Evolutionary conservation across 352 stramenopile species (phyloP).

Genomic region (Halophytophthora polymorphica): DNA sequence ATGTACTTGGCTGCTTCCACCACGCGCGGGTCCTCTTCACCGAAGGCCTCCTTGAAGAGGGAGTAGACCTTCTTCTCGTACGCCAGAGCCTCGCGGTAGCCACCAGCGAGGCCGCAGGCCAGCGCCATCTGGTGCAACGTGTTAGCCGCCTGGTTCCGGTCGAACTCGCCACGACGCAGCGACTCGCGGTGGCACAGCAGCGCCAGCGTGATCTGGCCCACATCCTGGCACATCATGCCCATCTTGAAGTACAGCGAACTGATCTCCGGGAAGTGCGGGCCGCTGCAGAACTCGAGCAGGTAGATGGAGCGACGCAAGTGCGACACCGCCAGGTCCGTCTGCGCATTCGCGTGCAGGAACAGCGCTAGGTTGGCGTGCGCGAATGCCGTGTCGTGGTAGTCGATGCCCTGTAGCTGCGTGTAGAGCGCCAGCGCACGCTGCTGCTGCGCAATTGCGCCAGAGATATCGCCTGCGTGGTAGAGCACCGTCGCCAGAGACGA

Average conservation of each 20-base stretch:
- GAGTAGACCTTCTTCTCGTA: constrained; percentile 90
- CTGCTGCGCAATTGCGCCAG: constrained; percentile 86
- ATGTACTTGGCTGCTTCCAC: constrained; percentile 83
- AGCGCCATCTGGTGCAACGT: constrained; percentile 88
- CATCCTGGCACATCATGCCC: constrained; percentile 93
- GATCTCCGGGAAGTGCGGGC: constrained; percentile 89
- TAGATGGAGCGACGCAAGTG: constrained; percentile 92
- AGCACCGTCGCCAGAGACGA: constrained; percentile 91
- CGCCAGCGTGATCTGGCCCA: constrained; percentile 82
- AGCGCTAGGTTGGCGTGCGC: constrained; percentile 91
- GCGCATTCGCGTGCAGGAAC: constrained; percentile 86
- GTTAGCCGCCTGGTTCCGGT: constrained; percentile 83
- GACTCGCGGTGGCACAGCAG: constrained; percentile 88
- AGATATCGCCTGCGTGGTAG: constrained; percentile 89
- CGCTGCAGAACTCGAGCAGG: constrained; percentile 90
- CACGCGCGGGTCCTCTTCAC: constrained; percentile 77
- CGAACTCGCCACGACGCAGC: constrained; percentile 83
- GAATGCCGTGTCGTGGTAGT: constrained; percentile 91
- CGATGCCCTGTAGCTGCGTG: constrained; percentile 90
- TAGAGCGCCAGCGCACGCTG: constrained; percentile 90
- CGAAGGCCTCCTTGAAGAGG: constrained; percentile 80
- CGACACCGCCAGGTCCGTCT: constrained; percentile 82
- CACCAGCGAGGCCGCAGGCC: constrained; percentile 69
- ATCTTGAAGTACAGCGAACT: constrained; percentile 91
- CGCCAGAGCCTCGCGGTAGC: constrained; percentile 81